These are phyloP conservation scores for Somion occarium DNA, from an alignment of 1,284 basidiomycete species.

Conservation along the genomic window DNA sequence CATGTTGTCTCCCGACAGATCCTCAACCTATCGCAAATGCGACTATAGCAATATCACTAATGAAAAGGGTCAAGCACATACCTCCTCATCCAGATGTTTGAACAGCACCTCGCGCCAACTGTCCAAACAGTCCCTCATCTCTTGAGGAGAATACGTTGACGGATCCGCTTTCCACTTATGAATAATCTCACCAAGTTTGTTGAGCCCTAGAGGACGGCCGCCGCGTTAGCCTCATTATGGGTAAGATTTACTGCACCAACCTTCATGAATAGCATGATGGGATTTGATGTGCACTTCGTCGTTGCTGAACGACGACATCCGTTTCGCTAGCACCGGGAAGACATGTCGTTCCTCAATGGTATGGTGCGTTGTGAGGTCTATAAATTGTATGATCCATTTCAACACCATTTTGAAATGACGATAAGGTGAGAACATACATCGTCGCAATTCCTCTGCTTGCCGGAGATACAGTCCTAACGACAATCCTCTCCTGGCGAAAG, in stretches of 20 bases:
- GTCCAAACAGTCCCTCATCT: constrained; percentile 58
- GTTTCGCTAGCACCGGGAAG: constrained; percentile 60
- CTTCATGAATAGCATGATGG: constrained; percentile 65
- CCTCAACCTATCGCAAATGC: constrained; percentile 40
- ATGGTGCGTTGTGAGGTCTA: constrained; percentile 61
- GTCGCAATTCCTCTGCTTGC: constrained; percentile 18
- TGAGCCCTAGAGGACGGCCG: constrained; percentile 40
- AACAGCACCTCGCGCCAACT: constrained; percentile 63
- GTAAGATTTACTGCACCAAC: constrained; percentile 33
- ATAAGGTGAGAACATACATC: constrained; percentile 14
- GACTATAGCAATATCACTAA: neutral
- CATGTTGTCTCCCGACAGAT: constrained; percentile 58
- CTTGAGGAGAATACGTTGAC: constrained; percentile 47
- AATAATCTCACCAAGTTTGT: constrained; percentile 44
- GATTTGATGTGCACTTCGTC: constrained; percentile 52
- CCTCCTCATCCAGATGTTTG: constrained; percentile 65
- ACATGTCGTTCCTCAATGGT: constrained; percentile 59
- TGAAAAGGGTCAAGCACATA: constrained; percentile 20
- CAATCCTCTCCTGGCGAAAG: constrained; percentile 24
- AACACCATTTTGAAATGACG: neutral
- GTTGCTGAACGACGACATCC: constrained; percentile 56
- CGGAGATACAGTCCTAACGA: constrained; percentile 24
- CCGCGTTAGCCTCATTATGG: neutral
- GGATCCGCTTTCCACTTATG: constrained; percentile 44
- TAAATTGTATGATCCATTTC: neutral